Conservation (phyloP, 148 eudicot species). For the Vaccinium corymbosum region DNA sequence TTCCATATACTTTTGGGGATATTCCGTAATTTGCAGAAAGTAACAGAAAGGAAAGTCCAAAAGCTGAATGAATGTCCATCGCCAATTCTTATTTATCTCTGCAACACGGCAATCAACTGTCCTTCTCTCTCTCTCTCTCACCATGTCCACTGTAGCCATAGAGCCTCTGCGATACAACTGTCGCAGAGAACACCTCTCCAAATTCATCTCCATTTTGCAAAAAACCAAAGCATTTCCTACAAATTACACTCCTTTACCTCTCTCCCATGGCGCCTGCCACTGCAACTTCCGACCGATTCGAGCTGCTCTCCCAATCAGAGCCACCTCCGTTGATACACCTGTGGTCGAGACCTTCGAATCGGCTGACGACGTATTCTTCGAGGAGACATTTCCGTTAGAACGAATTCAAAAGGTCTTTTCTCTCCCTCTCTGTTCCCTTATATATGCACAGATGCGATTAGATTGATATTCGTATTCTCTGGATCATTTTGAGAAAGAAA, state of each 20-base stretch:
- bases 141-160: slow-evolving; percentile 40
- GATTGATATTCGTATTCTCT: not conserved
- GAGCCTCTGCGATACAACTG: slow-evolving; percentile 40
- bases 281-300: slow-evolving; percentile 18
- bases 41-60: not conserved
- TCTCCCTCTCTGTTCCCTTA: not conserved
- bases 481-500: too few species aligned
- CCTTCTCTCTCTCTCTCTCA: not conserved
- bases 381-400: slow-evolving; percentile 38
- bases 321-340: slow-evolving; percentile 36
- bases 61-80: not conserved
- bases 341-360: slow-evolving; percentile 23
- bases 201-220: slow-evolving; percentile 14
- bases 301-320: slow-evolving; percentile 27
- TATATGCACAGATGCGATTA: not conserved
- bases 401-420: slow-evolving; percentile 45
- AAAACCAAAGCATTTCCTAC: slow-evolving; percentile 24
- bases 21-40: not conserved
- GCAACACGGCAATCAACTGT: not conserved
- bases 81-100: not conserved
- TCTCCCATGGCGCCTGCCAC: slow-evolving; percentile 28
- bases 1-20: not conserved
- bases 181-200: slow-evolving; percentile 25
- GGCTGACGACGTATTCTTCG: slow-evolving; percentile 32
- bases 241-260: slow-evolving; percentile 20